Percentiles rank a stretch among this genome's conserved stretches.
Evolutionary conservation across 441 rosid genomes (phyloP).

Genomic region (Mallotus japonicus): DNA sequence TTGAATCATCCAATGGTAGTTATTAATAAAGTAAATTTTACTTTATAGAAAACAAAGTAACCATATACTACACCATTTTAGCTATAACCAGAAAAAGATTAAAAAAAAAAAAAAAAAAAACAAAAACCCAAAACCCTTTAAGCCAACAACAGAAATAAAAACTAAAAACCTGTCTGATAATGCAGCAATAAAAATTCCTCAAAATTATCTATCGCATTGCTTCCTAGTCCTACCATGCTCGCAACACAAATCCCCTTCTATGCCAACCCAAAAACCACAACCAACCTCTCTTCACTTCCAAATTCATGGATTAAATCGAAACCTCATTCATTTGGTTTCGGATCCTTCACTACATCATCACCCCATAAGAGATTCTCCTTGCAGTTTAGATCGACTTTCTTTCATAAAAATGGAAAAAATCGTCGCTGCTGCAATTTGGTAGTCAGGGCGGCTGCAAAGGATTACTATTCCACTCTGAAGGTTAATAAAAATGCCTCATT

Average conservation of each 20-base stretch:
- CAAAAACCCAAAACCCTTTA: too few relatives aligned
- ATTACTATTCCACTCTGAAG: constrained; percentile 63
- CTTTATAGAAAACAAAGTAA: too few relatives aligned
- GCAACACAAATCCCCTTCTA: constrained; percentile 10
- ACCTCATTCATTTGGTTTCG: not conserved
- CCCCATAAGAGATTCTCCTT: not conserved
- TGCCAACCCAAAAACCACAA: not conserved
- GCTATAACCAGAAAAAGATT: too few relatives aligned
- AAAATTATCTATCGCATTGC: too few relatives aligned
- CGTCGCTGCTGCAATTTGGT: constrained; percentile 29
- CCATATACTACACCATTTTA: too few relatives aligned
- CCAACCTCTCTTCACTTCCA: not conserved
- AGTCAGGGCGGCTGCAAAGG: constrained; percentile 40
- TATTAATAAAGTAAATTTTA: too few relatives aligned
- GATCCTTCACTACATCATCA: not conserved
- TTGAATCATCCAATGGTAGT: too few relatives aligned
- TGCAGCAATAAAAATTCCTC: too few relatives aligned
- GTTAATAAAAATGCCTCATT: constrained; percentile 59
- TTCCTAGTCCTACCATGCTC: not conserved
- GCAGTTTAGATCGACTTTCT: constrained; percentile 17
- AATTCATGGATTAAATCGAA: constrained; percentile 1
- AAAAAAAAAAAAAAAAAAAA: too few relatives aligned
- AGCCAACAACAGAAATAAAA: too few relatives aligned
- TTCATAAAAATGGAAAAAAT: constrained; percentile 25
- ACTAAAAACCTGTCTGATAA: too few relatives aligned